phyloP scores from a whole-genome alignment of 805 yeast genomes.

The Lipomyces japonicus region DNA sequence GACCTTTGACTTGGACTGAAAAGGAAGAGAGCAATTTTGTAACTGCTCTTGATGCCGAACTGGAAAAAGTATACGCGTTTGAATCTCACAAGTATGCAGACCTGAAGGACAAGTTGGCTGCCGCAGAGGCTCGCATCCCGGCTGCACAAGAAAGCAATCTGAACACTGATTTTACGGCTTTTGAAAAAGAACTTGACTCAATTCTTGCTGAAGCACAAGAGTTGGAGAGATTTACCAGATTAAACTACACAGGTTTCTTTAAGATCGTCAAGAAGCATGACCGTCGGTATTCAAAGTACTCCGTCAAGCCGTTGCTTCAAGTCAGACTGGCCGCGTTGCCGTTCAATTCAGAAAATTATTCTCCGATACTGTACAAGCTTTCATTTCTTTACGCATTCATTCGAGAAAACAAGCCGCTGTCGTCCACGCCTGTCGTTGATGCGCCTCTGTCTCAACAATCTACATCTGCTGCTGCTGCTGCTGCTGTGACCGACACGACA shows the following conservation, averaged over 20 bases:
- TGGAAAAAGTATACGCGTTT: conserved; percentile 90
- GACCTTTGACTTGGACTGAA: conserved; percentile 65
- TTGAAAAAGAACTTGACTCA: conserved; percentile 70
- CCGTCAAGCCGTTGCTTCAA: conserved; percentile 84
- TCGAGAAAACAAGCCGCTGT: conserved; percentile 57
- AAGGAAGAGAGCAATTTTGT: conserved; percentile 79
- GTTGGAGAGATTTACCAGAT: conserved; percentile 81
- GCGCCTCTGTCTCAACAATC: conserved; percentile 4
- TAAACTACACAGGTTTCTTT: conserved; percentile 91
- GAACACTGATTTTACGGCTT: conserved; percentile 49
- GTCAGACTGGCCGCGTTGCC: conserved; percentile 86
- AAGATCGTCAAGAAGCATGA: conserved; percentile 96
- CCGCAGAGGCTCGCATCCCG: conserved; percentile 55
- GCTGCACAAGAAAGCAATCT: conserved; percentile 12
- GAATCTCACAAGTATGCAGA: conserved; percentile 68
- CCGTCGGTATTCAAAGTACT: conserved; percentile 77
- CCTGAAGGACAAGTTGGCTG: conserved; percentile 59
- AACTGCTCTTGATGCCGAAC: conserved; percentile 67
- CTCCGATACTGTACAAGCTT: conserved; percentile 76
- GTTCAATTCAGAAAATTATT: conserved; percentile 90
- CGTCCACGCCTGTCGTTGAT: neutral
- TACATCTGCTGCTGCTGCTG: conserved; percentile 34
- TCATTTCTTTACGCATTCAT: conserved; percentile 77
- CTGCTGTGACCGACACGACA: conserved; percentile 27
- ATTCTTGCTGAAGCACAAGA: conserved; percentile 72